phyloP scores from a whole-genome alignment of 2,329 filamentous ascomycete genomes.

The Beauveria brongniartii region DNA sequence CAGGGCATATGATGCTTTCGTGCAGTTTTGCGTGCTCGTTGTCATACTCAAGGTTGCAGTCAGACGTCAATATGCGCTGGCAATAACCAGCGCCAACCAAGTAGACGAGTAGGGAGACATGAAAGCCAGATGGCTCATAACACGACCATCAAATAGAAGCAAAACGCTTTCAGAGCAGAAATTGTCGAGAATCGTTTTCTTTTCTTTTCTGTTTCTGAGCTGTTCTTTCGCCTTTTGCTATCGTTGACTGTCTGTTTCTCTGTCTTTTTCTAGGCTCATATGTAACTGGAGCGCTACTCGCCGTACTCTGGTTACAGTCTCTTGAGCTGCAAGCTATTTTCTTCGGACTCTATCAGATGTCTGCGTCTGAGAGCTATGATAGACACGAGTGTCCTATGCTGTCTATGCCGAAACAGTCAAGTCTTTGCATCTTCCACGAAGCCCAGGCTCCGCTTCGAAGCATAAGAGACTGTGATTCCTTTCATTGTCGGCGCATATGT shows the following conservation, averaged over 20 bases:
- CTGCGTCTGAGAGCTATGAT: conserved; percentile 40
- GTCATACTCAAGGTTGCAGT: background rate
- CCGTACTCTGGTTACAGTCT: conserved; percentile 47
- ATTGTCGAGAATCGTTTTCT: conserved; percentile 31
- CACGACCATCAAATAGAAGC: conserved; percentile 9
- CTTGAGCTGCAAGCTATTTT: conserved; percentile 29
- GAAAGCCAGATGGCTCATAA: conserved; percentile 27
- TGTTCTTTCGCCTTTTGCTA: conserved; percentile 52
- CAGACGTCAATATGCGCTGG: background rate
- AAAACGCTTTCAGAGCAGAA: conserved; percentile 28
- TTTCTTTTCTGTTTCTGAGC: conserved; percentile 11
- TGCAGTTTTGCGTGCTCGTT: background rate
- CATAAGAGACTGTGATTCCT: background rate
- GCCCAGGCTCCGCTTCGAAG: background rate
- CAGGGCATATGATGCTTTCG: background rate
- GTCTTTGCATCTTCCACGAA: conserved; percentile 3
- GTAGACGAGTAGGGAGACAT: conserved; percentile 26
- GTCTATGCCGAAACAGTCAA: conserved; percentile 21
- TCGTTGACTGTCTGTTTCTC: conserved; percentile 36
- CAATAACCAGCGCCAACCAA: background rate
- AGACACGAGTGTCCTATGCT: conserved; percentile 27
- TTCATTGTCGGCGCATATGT: background rate
- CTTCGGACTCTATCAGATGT: conserved; percentile 35
- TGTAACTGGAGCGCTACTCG: conserved; percentile 54
- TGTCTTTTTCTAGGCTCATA: conserved; percentile 49